Conservation (phyloP, 2,329 filamentous ascomycete species). For the Cytospora piceae region DNA sequence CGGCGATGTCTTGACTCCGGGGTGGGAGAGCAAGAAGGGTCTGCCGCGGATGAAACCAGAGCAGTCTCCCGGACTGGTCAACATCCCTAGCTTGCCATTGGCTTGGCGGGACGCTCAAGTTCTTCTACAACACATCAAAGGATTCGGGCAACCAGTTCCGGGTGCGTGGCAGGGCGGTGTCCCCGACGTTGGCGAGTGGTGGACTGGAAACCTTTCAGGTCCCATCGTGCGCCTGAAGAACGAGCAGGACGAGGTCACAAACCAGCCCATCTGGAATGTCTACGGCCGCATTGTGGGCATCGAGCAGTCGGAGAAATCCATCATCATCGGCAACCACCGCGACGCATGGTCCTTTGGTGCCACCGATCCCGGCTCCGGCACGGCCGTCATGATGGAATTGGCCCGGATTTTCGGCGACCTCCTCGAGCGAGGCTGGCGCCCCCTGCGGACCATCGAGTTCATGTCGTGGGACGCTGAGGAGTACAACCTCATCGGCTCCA, state of each 20-base stretch:
- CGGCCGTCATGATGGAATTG: conserved; percentile 88
- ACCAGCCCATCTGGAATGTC: conserved; percentile 90
- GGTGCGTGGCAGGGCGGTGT: conserved; percentile 77
- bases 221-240: conserved; percentile 84
- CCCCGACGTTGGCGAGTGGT: conserved; percentile 77
- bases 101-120: conserved; percentile 87
- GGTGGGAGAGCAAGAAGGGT: conserved; percentile 72
- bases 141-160: conserved; percentile 71
- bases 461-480: conserved; percentile 94
- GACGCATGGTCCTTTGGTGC: conserved; percentile 92
- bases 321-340: conserved; percentile 91
- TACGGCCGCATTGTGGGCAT: conserved; percentile 82
- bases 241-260: conserved; percentile 78
- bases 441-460: conserved; percentile 93
- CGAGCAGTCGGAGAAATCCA: conserved; percentile 79
- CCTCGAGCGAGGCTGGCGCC: conserved; percentile 78
- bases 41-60: conserved; percentile 69
- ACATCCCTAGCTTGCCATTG: conserved; percentile 88
- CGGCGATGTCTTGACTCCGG: conserved; percentile 91
- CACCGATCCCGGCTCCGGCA: conserved; percentile 83
- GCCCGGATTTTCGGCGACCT: conserved; percentile 83
- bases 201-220: conserved; percentile 76
- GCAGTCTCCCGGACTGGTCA: conserved; percentile 72
- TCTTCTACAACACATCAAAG: conserved; percentile 75
- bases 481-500: conserved; percentile 92